Conservation (phyloP, 2,329 filamentous ascomycete genomes). For the Lachnellula arida region DNA sequence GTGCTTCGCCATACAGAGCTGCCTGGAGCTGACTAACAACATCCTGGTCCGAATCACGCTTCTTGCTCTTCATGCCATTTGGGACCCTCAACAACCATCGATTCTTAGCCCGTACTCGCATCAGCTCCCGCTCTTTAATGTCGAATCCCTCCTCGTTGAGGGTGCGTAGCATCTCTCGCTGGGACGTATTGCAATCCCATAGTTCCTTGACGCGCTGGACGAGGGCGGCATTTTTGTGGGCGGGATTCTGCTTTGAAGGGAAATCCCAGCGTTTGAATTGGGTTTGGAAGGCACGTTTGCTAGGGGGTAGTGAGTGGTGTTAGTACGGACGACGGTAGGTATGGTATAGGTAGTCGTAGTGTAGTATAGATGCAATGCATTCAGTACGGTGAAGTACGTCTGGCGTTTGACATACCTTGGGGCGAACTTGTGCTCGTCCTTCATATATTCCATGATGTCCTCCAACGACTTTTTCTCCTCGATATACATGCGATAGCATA, state of each 20-base stretch:
- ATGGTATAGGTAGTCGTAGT: constrained; percentile 1
- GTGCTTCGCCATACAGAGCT: constrained; percentile 30
- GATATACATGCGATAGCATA: constrained; percentile 70
- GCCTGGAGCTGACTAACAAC: constrained; percentile 31
- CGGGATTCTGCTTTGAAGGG: constrained; percentile 67
- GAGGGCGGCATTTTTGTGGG: constrained; percentile 63
- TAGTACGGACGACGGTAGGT: constrained; percentile 18
- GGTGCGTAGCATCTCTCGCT: constrained; percentile 68
- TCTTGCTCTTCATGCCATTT: constrained; percentile 50
- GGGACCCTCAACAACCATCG: constrained; percentile 61
- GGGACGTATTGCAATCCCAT: constrained; percentile 69
- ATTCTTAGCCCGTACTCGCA: constrained; percentile 64
- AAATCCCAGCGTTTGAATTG: constrained; percentile 79
- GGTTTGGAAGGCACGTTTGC: constrained; percentile 71
- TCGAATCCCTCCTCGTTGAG: constrained; percentile 69
- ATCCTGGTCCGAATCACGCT: constrained; percentile 30
- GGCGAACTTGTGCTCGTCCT: constrained; percentile 57
- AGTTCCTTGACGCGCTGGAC: constrained; percentile 68
- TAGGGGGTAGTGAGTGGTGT: constrained; percentile 32
- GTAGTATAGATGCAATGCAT: neutral
- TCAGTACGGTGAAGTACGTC: constrained; percentile 20
- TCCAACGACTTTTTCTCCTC: constrained; percentile 67
- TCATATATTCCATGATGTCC: constrained; percentile 71
- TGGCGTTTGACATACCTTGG: constrained; percentile 53
- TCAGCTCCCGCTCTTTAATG: constrained; percentile 66